A percentile compares a stretch with the other conserved stretches of the same genome.
Evolutionary conservation across 176 grass and related monocot genomes (phyloP).

Genomic region (Secale cereale): DNA sequence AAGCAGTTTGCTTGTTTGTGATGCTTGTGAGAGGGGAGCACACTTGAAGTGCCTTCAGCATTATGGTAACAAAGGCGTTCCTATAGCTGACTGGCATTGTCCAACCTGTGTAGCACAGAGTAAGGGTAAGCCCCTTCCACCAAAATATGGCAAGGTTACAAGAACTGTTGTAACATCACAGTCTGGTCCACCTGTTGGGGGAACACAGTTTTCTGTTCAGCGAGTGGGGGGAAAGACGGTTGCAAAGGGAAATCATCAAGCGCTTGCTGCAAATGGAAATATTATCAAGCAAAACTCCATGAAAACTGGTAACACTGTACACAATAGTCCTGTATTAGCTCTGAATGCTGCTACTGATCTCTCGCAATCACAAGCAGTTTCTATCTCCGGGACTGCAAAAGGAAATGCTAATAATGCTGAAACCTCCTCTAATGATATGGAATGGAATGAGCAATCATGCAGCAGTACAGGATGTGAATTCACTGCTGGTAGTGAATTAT

Average conservation of each 20-base stretch:
- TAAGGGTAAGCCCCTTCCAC: conserved; percentile 86
- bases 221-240: conserved; percentile 40
- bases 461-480: conserved; percentile 25
- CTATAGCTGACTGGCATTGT: conserved; percentile 96
- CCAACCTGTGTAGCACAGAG: conserved; percentile 64
- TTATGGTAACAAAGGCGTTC: conserved; percentile 73
- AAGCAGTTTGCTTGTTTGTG: conserved; percentile 91
- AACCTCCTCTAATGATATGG: conserved; percentile 27
- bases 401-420: conserved; percentile 22
- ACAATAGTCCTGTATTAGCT: conserved; percentile 34
- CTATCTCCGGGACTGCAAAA: conserved; percentile 14
- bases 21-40: conserved; percentile 92
- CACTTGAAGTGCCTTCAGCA: conserved; percentile 93
- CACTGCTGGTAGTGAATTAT: neutral
- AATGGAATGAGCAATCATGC: conserved; percentile 19
- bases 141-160: conserved; percentile 99
- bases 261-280: conserved; percentile 56
- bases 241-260: conserved; percentile 47
- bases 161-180: conserved; percentile 63
- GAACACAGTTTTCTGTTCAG: conserved; percentile 31
- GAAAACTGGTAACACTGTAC: conserved; percentile 20
- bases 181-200: conserved; percentile 37
- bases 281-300: conserved; percentile 29
- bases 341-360: conserved; percentile 16
- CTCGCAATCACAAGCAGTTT: conserved; percentile 33